A percentile compares a stretch with the other conserved stretches of the same genome.
phyloP scores from a whole-genome alignment of 176 grass and related monocot genomes.

The Oryza glumipatula region DNA sequence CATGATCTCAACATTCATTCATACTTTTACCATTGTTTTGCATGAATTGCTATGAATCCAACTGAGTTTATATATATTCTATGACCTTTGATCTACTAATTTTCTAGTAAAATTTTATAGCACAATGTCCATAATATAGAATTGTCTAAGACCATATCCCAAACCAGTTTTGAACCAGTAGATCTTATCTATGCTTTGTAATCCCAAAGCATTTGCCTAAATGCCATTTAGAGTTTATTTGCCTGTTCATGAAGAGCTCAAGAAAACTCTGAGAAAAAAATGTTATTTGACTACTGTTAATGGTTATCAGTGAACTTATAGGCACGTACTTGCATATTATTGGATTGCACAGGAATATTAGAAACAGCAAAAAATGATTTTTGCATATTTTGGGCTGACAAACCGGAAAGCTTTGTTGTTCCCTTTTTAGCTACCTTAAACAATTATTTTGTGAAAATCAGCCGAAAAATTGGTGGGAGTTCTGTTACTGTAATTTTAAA shows the following conservation, averaged over 20 bases:
- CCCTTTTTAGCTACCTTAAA: neutral
- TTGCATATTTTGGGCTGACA: neutral
- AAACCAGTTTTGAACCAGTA: neutral
- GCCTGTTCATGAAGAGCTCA: neutral
- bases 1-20: neutral
- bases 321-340: neutral
- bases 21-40: neutral
- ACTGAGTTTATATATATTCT: neutral
- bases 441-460: neutral
- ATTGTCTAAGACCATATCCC: neutral
- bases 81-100: neutral
- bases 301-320: neutral
- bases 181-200: neutral
- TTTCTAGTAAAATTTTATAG: neutral
- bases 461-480: neutral
- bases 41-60: no score
- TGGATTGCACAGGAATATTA: neutral
- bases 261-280: neutral
- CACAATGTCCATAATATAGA: no score
- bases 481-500: neutral
- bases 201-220: neutral
- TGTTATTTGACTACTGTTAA: neutral
- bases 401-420: neutral
- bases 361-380: neutral
- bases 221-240: neutral